Evolutionary conservation across 306 rosid genomes (phyloP).

Genomic region (Pterocarpus macrocarpus): DNA sequence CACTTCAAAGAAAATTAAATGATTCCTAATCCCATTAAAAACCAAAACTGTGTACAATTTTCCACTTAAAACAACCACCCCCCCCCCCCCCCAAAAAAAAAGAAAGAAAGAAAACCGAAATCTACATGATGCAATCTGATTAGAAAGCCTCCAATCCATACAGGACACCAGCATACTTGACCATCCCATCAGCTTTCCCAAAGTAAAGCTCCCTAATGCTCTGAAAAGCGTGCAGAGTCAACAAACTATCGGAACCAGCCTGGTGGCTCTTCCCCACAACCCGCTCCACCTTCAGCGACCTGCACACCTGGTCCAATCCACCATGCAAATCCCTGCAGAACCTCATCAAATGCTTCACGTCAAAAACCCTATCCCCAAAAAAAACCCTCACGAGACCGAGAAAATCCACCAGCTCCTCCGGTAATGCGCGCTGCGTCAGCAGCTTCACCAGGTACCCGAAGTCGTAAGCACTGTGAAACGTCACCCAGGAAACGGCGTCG

Average conservation of each 20-base stretch:
- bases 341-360: conserved; percentile 70
- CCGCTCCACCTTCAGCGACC: conserved; percentile 54
- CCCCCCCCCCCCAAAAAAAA: too few species aligned
- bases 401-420: conserved; percentile 52
- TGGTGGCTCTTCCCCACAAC: conserved; percentile 66
- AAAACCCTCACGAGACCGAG: conserved; percentile 52
- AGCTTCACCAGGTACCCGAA: conserved; percentile 76
- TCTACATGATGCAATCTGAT: too few species aligned
- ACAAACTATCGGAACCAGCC: conserved; percentile 82
- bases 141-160: conserved; percentile 59
- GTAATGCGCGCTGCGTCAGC: conserved; percentile 59
- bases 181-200: conserved; percentile 33
- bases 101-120: conserved; percentile 14
- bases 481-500: conserved; percentile 61
- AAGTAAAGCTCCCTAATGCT: conserved; percentile 57
- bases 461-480: conserved; percentile 78
- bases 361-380: conserved; percentile 68
- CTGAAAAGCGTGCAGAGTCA: conserved; percentile 63
- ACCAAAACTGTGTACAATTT: not conserved
- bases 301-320: conserved; percentile 65
- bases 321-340: conserved; percentile 61
- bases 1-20: conserved; percentile 3
- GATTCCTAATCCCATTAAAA: conserved; percentile 22
- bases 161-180: conserved; percentile 63
- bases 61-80: conserved; percentile 9